phyloP scores from a whole-genome alignment of 1,284 basidiomycete species.

The Ceratobasidium sp. region DNA sequence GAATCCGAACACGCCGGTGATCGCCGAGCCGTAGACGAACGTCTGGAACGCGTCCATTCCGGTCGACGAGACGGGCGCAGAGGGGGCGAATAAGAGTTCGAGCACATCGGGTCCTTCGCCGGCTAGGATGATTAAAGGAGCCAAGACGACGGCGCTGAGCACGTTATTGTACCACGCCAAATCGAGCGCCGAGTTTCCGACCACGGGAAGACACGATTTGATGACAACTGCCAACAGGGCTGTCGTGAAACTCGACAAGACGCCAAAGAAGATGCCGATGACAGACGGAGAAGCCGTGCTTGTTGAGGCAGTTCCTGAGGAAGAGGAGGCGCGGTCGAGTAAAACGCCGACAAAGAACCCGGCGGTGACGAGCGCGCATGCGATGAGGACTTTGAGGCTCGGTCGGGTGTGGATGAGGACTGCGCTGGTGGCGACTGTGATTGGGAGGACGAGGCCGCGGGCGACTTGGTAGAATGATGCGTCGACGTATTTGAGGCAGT shows the following conservation, averaged over 20 bases:
- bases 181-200: slow-evolving; percentile 81
- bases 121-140: slow-evolving; percentile 74
- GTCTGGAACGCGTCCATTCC: slow-evolving; percentile 69
- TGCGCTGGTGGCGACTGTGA: slow-evolving; percentile 85
- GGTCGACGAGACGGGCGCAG: slow-evolving; percentile 53
- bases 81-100: slow-evolving; percentile 66
- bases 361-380: slow-evolving; percentile 79
- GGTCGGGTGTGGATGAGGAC: slow-evolving; percentile 78
- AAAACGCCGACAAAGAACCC: slow-evolving; percentile 90
- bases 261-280: slow-evolving; percentile 79
- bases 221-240: slow-evolving; percentile 88
- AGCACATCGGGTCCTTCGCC: slow-evolving; percentile 77
- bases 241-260: slow-evolving; percentile 81
- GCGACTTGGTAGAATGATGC: slow-evolving; percentile 93
- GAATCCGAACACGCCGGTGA: slow-evolving; percentile 87
- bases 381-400: slow-evolving; percentile 74
- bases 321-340: slow-evolving; percentile 71
- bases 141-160: slow-evolving; percentile 68
- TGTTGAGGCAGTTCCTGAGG: slow-evolving; percentile 55
- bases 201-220: slow-evolving; percentile 80
- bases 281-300: slow-evolving; percentile 52
- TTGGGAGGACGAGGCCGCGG: slow-evolving; percentile 87
- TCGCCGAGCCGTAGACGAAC: slow-evolving; percentile 80
- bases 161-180: slow-evolving; percentile 89
- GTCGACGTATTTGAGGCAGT: slow-evolving; percentile 90